Conservation (phyloP, 495 filamentous ascomycete genomes). For the Penicillium pulvis region DNA sequence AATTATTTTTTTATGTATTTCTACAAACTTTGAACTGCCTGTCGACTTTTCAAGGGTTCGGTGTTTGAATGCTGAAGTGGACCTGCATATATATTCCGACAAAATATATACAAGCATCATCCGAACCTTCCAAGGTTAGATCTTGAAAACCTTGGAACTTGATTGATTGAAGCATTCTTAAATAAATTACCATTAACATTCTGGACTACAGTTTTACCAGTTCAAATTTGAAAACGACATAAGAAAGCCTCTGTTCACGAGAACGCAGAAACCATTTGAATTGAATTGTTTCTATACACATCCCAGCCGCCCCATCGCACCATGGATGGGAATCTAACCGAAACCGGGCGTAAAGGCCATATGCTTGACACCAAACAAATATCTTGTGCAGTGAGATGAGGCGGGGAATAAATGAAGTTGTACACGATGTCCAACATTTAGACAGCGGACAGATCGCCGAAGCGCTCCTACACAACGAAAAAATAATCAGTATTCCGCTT, state of each 20-base stretch:
- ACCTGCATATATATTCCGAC: not conserved
- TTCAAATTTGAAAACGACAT: constrained; percentile 1
- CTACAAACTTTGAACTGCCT: no score
- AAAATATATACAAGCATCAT: not conserved
- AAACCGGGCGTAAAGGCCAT: constrained; percentile 29
- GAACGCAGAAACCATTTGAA: constrained; percentile 39
- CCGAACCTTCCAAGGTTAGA: no score
- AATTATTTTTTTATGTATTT: no score
- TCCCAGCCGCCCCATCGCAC: constrained; percentile 34
- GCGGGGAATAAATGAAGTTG: constrained; percentile 39
- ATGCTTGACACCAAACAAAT: constrained; percentile 38
- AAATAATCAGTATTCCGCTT: constrained; percentile 1
- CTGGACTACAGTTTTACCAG: not conserved
- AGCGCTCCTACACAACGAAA: constrained; percentile 74
- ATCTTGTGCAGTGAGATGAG: constrained; percentile 38
- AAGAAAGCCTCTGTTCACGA: constrained; percentile 8
- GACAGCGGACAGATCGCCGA: constrained; percentile 90
- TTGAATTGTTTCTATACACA: constrained; percentile 53
- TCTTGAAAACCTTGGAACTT: no score
- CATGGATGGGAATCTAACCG: constrained; percentile 27
- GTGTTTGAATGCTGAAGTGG: not conserved
- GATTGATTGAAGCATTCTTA: no score
- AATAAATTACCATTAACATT: not conserved
- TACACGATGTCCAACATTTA: constrained; percentile 54
- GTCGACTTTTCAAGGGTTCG: no score